phyloP scores from a whole-genome alignment of 2,329 filamentous ascomycete species.

The Amphichorda felina region DNA sequence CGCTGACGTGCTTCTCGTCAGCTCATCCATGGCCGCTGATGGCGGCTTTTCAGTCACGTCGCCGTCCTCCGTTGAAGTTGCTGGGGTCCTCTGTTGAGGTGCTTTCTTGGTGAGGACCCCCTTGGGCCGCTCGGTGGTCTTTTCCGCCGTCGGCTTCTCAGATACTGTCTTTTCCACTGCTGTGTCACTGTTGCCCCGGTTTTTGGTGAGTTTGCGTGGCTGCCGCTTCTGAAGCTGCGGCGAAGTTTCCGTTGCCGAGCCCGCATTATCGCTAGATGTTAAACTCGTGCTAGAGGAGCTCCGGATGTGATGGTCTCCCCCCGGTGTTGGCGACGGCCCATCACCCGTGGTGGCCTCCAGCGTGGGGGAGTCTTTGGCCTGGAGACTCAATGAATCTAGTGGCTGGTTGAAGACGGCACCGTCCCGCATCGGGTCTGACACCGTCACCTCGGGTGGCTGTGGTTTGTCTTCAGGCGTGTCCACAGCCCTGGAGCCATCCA shows the following conservation, averaged over 20 bases:
- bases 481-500: background rate
- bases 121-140: slow-evolving; percentile 12
- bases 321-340: background rate
- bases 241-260: slow-evolving; percentile 8
- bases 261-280: slow-evolving; percentile 17
- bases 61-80: slow-evolving; percentile 8
- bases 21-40: no score
- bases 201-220: slow-evolving; percentile 29
- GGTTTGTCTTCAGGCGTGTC: background rate
- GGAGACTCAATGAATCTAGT: slow-evolving; percentile 5
- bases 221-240: slow-evolving; percentile 19
- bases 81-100: slow-evolving; percentile 4
- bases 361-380: slow-evolving; percentile 14
- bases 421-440: slow-evolving; percentile 17
- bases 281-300: slow-evolving; percentile 4
- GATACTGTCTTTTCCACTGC: background rate
- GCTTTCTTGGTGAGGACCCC: slow-evolving; percentile 24
- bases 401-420: slow-evolving; percentile 19
- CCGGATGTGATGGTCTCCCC: background rate
- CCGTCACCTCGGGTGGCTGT: background rate
- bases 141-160: slow-evolving; percentile 14
- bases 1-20: no score
- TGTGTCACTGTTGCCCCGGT: slow-evolving; percentile 13
- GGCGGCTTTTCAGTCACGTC: slow-evolving; percentile 11
- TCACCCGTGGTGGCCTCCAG: slow-evolving; percentile 6